phyloP scores from a whole-genome alignment of 2,329 filamentous ascomycete species.

The Colletotrichum endophyticum region DNA sequence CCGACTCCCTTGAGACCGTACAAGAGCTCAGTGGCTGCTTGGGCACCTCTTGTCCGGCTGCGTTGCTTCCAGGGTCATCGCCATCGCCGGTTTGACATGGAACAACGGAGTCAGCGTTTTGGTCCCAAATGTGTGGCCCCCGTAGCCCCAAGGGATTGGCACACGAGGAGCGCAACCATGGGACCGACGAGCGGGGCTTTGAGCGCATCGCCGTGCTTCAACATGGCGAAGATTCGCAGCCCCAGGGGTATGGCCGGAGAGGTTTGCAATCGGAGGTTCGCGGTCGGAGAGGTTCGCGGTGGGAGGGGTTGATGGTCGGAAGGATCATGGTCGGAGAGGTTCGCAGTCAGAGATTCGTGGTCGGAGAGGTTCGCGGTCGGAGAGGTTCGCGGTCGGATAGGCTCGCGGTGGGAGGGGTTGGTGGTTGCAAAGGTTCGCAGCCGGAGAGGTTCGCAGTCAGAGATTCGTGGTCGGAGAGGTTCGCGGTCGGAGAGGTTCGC shows the following conservation, averaged over 20 bases:
- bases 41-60: neutral
- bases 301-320: too few species aligned
- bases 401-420: too few species aligned
- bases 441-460: too few species aligned
- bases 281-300: too few species aligned
- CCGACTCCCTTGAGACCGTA: neutral
- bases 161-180: neutral
- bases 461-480: too few species aligned
- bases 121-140: neutral
- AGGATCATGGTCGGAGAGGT: too few species aligned
- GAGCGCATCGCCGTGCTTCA: neutral
- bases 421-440: too few species aligned
- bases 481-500: too few species aligned
- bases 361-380: rapidly evolving
- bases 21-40: neutral
- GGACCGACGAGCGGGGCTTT: neutral
- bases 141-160: neutral
- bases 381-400: too few species aligned
- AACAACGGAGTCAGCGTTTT: neutral
- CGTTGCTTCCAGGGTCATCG: neutral
- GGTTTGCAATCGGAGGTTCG: neutral
- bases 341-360: neutral
- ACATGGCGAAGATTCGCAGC: neutral
- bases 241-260: neutral
- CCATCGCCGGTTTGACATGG: neutral